These are phyloP conservation scores for Puccinia hordei DNA, from an alignment of 1,284 basidiomycete species.

Conservation along the genomic window DNA sequence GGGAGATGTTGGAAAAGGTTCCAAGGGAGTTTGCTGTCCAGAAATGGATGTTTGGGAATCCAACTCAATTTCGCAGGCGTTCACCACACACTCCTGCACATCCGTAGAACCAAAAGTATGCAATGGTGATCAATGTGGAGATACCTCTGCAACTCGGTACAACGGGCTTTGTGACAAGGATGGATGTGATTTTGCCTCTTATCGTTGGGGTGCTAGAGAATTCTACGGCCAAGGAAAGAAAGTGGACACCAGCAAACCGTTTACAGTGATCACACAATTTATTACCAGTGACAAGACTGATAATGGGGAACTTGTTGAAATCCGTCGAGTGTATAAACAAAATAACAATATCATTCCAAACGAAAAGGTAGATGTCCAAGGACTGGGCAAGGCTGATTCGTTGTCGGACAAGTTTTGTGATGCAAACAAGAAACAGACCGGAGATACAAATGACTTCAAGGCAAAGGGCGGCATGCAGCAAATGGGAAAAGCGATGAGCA, in stretches of 20 bases:
- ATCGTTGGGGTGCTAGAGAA: conserved; percentile 18
- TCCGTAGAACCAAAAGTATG: not conserved
- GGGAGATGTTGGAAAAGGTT: conserved; percentile 61
- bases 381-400: not conserved
- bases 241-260: conserved; percentile 21
- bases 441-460: not conserved
- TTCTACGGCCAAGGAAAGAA: conserved; percentile 30
- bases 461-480: conserved; percentile 2
- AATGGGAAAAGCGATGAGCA: conserved; percentile 19
- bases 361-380: not conserved
- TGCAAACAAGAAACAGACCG: not conserved
- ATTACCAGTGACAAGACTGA: not conserved
- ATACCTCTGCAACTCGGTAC: not conserved
- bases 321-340: conserved; percentile 22
- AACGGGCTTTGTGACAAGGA: conserved; percentile 30
- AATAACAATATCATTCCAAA: not conserved
- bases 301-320: conserved; percentile 1
- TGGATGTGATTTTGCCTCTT: conserved; percentile 38
- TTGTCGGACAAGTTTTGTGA: conserved; percentile 12
- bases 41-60: conserved; percentile 62
- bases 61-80: conserved; percentile 17
- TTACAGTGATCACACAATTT: conserved; percentile 34
- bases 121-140: conserved; percentile 13
- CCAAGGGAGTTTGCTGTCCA: conserved; percentile 62
- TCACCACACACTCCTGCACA: conserved; percentile 19